These are phyloP conservation scores for Candida maltosa DNA, from an alignment of 805 yeast genomes.

Conservation along the genomic window DNA sequence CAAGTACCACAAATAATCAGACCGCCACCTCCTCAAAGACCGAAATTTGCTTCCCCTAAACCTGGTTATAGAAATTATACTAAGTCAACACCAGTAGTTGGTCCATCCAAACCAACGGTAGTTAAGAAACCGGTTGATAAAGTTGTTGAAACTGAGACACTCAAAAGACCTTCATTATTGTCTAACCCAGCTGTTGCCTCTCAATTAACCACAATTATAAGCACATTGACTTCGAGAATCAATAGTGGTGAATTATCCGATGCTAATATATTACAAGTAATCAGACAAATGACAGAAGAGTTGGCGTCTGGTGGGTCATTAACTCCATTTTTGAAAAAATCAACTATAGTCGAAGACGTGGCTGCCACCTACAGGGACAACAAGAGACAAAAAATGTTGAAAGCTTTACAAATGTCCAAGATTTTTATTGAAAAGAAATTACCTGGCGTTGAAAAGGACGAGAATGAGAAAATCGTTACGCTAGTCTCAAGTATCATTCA, in stretches of 20 bases:
- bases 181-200: slow-evolving; percentile 15
- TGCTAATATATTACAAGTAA: slow-evolving; percentile 31
- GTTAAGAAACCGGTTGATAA: too few relatives aligned
- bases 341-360: slow-evolving; percentile 16
- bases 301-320: slow-evolving; percentile 15
- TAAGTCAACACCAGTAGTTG: too few relatives aligned
- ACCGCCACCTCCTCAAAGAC: not conserved
- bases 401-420: slow-evolving; percentile 30
- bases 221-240: slow-evolving; percentile 29
- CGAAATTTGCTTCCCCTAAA: too few relatives aligned
- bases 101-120: too few relatives aligned
- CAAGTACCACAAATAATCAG: slow-evolving; percentile 16
- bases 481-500: slow-evolving; percentile 22
- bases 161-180: slow-evolving; percentile 3
- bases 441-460: slow-evolving; percentile 9
- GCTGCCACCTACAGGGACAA: slow-evolving; percentile 18
- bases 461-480: slow-evolving; percentile 16
- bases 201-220: slow-evolving; percentile 31
- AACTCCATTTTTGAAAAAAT: slow-evolving; percentile 11
- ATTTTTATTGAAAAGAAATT: slow-evolving; percentile 20
- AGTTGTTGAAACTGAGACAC: too few relatives aligned
- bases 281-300: slow-evolving; percentile 36
- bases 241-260: slow-evolving; percentile 18
- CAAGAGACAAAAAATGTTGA: slow-evolving; percentile 17
- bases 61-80: too few relatives aligned